Conservation (phyloP, 1,284 basidiomycete genomes). For the Coriolopsis trogii region DNA sequence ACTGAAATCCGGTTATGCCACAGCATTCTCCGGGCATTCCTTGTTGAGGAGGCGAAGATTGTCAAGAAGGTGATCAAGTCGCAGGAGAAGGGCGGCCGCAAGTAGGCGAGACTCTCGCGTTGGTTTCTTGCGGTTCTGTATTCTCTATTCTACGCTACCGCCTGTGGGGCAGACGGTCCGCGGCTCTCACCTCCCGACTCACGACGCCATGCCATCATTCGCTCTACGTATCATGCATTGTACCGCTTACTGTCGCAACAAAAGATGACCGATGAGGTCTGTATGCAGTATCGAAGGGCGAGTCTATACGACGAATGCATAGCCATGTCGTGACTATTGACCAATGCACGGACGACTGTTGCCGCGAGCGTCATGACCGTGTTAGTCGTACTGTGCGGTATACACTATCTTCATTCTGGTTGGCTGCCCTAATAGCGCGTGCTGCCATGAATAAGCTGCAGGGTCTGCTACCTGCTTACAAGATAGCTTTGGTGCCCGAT, state of each 20-base stretch:
- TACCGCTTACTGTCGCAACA: constrained; percentile 33
- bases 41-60: constrained; percentile 99
- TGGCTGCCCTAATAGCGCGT: neutral
- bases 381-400: too few relatives aligned
- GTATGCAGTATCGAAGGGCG: constrained; percentile 26
- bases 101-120: constrained; percentile 32
- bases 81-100: constrained; percentile 54
- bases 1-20: neutral
- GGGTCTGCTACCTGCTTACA: too few relatives aligned
- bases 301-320: neutral
- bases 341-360: too few relatives aligned
- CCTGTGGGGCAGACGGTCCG: constrained; percentile 17
- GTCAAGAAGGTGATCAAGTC: constrained; percentile 99
- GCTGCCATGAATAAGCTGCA: neutral
- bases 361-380: too few relatives aligned
- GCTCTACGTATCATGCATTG: constrained; percentile 35
- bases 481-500: too few relatives aligned
- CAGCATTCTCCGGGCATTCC: constrained; percentile 97
- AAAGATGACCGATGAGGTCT: constrained; percentile 35
- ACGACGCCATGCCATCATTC: constrained; percentile 31
- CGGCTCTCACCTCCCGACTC: constrained; percentile 21
- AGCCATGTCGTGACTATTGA: too few relatives aligned
- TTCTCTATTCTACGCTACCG: constrained; percentile 22
- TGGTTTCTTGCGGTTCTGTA: constrained; percentile 21
- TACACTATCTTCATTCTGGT: too few relatives aligned